phyloP scores from a whole-genome alignment of 495 filamentous ascomycete species.

The Usnea hakonensis region DNA sequence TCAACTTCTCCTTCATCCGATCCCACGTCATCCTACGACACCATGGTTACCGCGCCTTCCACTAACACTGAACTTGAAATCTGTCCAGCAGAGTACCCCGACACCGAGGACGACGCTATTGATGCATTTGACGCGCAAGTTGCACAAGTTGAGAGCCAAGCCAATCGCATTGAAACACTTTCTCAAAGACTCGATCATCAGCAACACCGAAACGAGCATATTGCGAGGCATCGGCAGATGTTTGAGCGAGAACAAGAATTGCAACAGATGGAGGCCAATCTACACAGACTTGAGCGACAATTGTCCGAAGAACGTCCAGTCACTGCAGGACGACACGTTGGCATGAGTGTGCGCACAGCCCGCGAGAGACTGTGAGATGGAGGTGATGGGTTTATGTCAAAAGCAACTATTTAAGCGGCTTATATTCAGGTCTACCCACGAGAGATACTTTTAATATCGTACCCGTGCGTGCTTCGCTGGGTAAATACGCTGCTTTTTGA shows the following conservation, averaged over 20 bases:
- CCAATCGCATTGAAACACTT: slow-evolving; percentile 15
- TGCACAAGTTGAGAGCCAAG: slow-evolving; percentile 14
- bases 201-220: slow-evolving; percentile 1
- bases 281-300: slow-evolving; percentile 17
- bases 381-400: not conserved
- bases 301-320: slow-evolving; percentile 16
- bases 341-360: slow-evolving; percentile 8
- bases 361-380: slow-evolving; percentile 19
- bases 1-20: slow-evolving; percentile 37
- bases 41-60: slow-evolving; percentile 18
- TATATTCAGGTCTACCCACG: not conserved
- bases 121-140: slow-evolving; percentile 9
- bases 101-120: slow-evolving; percentile 13
- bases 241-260: slow-evolving; percentile 17
- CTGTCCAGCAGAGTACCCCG: slow-evolving; percentile 17
- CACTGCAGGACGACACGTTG: slow-evolving; percentile 4
- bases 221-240: slow-evolving; percentile 6
- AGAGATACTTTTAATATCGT: not conserved
- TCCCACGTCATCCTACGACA: slow-evolving; percentile 25
- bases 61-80: slow-evolving; percentile 6
- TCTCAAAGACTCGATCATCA: slow-evolving; percentile 13
- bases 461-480: not conserved
- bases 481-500: not conserved
- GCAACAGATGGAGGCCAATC: slow-evolving; percentile 17
- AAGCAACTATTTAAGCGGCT: not conserved